Base-by-base conservation (phyloP, 805 yeast genomes). In the Candida morakotiae region DNA sequence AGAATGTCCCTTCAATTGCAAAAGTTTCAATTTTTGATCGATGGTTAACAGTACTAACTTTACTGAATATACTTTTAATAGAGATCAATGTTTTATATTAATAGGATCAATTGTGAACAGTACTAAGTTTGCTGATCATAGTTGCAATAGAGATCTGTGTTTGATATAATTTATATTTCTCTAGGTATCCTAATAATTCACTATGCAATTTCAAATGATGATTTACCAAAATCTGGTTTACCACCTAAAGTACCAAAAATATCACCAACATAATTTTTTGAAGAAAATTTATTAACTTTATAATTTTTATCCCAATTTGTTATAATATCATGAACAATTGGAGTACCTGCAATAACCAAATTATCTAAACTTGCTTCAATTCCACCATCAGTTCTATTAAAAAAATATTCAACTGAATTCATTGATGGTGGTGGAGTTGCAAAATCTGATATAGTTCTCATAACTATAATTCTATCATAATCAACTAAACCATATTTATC, bases 391-490 rank as follows among this genome's bases (percentile, higher is more conserved):
- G 56, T 55, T 35, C 67, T 67, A 33, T 66, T 58, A 50, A 59
- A 64, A 65, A 79, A 77, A 63, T 73, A 76, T 21, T 63, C 62
- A 30, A 73, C 67, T 8, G 81, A 64, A 45, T 66, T 64, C 46
- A 59, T 44, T 2, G 61, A 53, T 32, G 69, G 68, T 48, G 77
- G 84, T 37, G 78, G 73, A 47, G 75, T 64, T 44, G 73, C 64
- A 48, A 75, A 77, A 58, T 79, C 81, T 4, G 82, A 74, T 44
- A 75, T 75, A 33, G 82, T 65, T 64, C 84, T 75, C 76, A 77
- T 62, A 19, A 77, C 64, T 9, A 78, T 75, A 42, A 79, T 64
- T 58, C 84, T 71, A 42, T 69, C 58, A 53, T 59, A 79, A 54
- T 77, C 82, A 36, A 74, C 76, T 42, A 77, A 63, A 8, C 80